Conservation (phyloP, 1,284 basidiomycete genomes). For the Tilletia indica region DNA sequence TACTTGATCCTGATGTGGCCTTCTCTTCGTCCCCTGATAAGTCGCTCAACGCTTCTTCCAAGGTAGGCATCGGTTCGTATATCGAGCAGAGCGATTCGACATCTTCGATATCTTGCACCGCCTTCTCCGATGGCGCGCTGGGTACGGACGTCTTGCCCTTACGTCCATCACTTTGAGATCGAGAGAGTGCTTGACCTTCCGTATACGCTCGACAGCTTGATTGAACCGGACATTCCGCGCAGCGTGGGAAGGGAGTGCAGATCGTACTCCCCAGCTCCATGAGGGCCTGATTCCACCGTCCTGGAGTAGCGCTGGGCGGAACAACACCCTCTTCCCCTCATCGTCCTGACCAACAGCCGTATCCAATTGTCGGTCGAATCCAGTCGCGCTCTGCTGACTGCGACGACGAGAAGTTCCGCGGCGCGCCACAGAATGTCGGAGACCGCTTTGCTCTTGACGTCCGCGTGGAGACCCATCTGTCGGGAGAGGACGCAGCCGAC, state of each 20-base stretch:
- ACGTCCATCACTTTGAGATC: not conserved
- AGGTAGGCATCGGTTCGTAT: constrained; percentile 39
- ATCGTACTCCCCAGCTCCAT: constrained; percentile 53
- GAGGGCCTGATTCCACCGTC: constrained; percentile 52
- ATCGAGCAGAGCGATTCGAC: constrained; percentile 35
- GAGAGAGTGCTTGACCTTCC: constrained; percentile 23
- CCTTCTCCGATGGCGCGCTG: not conserved
- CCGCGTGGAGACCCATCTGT: constrained; percentile 44
- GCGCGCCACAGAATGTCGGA: constrained; percentile 48
- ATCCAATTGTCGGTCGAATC: too few relatives aligned
- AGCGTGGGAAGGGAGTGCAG: constrained; percentile 42
- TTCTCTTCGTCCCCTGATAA: constrained; percentile 19
- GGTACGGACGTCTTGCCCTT: not conserved
- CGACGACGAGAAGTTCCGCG: constrained; percentile 38
- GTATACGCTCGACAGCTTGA: constrained; percentile 27
- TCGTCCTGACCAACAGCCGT: too few relatives aligned
- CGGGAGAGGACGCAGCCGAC: constrained; percentile 46
- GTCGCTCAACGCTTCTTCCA: not conserved
- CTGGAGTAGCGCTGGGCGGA: constrained; percentile 26
- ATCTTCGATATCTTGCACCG: constrained; percentile 29
- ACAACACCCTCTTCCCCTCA: constrained; percentile 8
- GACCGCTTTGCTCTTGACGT: constrained; percentile 42
- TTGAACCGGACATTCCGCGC: constrained; percentile 41
- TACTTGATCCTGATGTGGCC: too few relatives aligned
- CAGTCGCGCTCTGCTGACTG: not conserved